Evolutionary conservation across 2,329 filamentous ascomycete species (phyloP), one percentile per base, ranked within the genome.

Genomic region (Chrysosphaeria jannelii): DNA sequence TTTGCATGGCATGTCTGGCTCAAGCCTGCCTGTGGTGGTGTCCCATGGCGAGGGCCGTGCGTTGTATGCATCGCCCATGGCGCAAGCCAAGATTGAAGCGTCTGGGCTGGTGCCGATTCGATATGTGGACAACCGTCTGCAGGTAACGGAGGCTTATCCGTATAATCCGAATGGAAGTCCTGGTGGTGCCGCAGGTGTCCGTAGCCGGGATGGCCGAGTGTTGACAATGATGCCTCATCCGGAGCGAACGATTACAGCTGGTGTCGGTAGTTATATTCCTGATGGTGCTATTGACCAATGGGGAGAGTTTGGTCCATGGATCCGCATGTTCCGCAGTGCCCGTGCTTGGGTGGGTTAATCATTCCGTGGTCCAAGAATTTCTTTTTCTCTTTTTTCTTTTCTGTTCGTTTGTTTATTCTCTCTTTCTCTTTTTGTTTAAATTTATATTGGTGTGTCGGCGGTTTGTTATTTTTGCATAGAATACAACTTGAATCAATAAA

Each of bases 151-250:
- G 43, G 51, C 51, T 33, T 97, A 93, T 39, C 85, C 85, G 1
- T 71, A 55, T 47, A 93, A 93, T 48, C 72, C 53, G 24, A 90
- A 89, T 45, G 78, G 78, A 24, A 76, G 68, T 38, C 71, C 74
- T 1, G 53, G 57, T 30, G 78, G 74, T 38, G 70, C 90, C 31
- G 72, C 78, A 1, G 76, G 67, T 39, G 68, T 88, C 13, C 54
- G 68, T 34, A 78, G 61, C 35, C 56, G 50, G 20, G 68, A 89
- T 38, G 78, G 78, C 8, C 57, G 74, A 27, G 72, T 88, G 1
- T 44, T 90, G 33, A 76, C 76, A 5, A 60, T 90, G 48, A 90
- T 91, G 78, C 79, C 79, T 29, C 78, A 90, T 42, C 78, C 78
- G 1, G 78, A 91, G 48, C 60, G 78, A n/a, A 88, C 74, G 10